Percentiles rank a stretch among this genome's conserved stretches.
phyloP scores from a whole-genome alignment of 2,329 filamentous ascomycete genomes.

The Epicoccum sorghinum region DNA sequence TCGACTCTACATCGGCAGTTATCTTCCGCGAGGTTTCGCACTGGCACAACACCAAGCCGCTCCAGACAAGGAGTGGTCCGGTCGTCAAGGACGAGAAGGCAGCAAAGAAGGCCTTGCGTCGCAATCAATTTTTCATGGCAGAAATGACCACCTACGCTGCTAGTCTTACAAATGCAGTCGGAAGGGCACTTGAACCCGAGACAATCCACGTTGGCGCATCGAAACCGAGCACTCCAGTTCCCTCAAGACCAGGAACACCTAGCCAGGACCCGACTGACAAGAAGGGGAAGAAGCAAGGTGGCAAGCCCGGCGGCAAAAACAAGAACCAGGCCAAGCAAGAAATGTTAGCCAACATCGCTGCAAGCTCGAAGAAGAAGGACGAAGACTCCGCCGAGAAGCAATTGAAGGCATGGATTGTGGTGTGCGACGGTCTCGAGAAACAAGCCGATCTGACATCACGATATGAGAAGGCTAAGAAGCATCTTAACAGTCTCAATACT shows the following conservation, averaged over 20 bases:
- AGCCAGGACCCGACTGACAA: conserved; percentile 22
- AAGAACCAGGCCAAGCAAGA: conserved; percentile 51
- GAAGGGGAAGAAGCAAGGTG: conserved; percentile 29
- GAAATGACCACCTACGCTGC: conserved; percentile 73
- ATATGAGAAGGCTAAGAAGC: conserved; percentile 58
- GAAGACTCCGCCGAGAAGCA: conserved; percentile 50
- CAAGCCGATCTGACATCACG: conserved; percentile 52
- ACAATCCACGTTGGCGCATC: conserved; percentile 60
- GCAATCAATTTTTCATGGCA: conserved; percentile 69
- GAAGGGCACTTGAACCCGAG: conserved; percentile 69
- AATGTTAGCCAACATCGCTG: conserved; percentile 52
- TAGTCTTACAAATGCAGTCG: conserved; percentile 69
- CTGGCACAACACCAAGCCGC: conserved; percentile 67
- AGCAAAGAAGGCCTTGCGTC: conserved; percentile 46
- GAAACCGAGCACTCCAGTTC: conserved; percentile 15
- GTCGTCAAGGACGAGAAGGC: conserved; percentile 43
- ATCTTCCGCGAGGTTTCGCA: conserved; percentile 60
- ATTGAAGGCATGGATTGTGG: conserved; percentile 53
- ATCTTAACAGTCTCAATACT: conserved; percentile 52
- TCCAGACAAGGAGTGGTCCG: conserved; percentile 45
- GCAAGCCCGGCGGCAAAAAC: conserved; percentile 32
- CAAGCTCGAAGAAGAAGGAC: conserved; percentile 51
- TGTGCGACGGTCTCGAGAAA: conserved; percentile 56
- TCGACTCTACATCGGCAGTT: conserved; percentile 42
- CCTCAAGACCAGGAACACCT: conserved; percentile 13